Percentiles rank a stretch among this genome's conserved stretches.
These are phyloP conservation scores for Dicorynia guianensis DNA, from an alignment of 306 rosid species.

Conservation along the genomic window DNA sequence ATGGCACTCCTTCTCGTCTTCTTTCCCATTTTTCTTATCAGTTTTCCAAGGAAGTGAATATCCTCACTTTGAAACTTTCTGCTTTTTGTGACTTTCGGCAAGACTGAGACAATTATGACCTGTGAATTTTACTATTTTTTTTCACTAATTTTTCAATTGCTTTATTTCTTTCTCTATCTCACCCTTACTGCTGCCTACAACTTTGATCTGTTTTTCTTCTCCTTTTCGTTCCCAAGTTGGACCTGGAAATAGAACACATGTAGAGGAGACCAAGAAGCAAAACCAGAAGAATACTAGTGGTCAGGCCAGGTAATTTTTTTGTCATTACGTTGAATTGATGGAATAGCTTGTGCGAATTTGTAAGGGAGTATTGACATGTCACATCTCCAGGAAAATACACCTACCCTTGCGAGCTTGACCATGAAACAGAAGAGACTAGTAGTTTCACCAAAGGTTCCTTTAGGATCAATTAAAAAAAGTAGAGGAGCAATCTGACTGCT, in stretches of 20 bases:
- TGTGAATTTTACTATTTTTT: too few relatives aligned
- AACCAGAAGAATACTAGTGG: neutral
- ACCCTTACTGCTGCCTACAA: too few relatives aligned
- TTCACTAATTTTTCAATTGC: too few relatives aligned
- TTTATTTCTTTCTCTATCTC: too few relatives aligned
- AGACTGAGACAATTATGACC: too few relatives aligned
- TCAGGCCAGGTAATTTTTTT: neutral
- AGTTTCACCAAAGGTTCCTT: slow-evolving; percentile 2
- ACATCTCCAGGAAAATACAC: neutral
- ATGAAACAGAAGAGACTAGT: neutral
- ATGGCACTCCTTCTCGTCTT: neutral
- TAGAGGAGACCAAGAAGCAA: neutral
- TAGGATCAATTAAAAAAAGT: neutral
- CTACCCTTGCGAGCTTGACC: neutral
- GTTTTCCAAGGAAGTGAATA: too few relatives aligned
- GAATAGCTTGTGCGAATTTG: neutral
- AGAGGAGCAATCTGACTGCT: neutral
- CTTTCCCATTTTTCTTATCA: neutral
- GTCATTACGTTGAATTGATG: neutral
- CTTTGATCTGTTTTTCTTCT: too few relatives aligned
- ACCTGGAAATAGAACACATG: neutral
- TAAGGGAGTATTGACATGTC: neutral
- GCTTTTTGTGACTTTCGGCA: too few relatives aligned
- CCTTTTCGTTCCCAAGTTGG: neutral
- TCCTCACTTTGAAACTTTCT: too few relatives aligned